These are phyloP conservation scores for Ligustrum vulgare DNA, from an alignment of 257 asterid species.

Conservation along the genomic window DNA sequence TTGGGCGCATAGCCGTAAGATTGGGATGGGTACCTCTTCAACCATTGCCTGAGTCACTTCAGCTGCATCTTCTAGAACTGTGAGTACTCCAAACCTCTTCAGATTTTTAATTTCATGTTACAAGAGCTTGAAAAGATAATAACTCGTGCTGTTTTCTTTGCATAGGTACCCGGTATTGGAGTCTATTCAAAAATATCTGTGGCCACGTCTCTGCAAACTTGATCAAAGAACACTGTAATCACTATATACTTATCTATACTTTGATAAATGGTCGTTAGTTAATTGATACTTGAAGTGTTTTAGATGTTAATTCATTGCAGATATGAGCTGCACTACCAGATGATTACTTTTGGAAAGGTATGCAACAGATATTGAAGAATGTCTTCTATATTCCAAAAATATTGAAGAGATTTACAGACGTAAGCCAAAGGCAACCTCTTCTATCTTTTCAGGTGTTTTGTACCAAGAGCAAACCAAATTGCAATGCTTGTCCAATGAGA, in stretches of 20 bases:
- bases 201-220: constrained; percentile 69
- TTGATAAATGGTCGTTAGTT: background rate
- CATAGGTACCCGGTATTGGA: constrained; percentile 56
- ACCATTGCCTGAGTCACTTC: constrained; percentile 60
- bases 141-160: constrained; percentile 4
- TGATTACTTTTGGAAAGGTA: constrained; percentile 67
- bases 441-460: constrained; percentile 42
- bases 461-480: constrained; percentile 57
- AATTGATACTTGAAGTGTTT: constrained; percentile 7
- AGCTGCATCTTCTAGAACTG: constrained; percentile 59
- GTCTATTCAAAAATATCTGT: constrained; percentile 48
- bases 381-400: constrained; percentile 1
- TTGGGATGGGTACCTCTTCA: constrained; percentile 69
- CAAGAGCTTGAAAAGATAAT: constrained; percentile 11
- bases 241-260: background rate
- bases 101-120: background rate
- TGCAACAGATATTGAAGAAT: constrained; percentile 14
- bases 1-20: constrained; percentile 60
- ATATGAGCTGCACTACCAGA: constrained; percentile 55
- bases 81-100: constrained; percentile 28
- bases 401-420: background rate
- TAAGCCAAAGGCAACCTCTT: constrained; percentile 9
- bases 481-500: constrained; percentile 62
- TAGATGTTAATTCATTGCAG: constrained; percentile 30
- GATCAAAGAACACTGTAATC: constrained; percentile 52